A percentile compares a stretch with the other conserved stretches of the same genome.
Evolutionary conservation across 495 filamentous ascomycete species (phyloP).

Genomic region (Penicillium riverlandense): DNA sequence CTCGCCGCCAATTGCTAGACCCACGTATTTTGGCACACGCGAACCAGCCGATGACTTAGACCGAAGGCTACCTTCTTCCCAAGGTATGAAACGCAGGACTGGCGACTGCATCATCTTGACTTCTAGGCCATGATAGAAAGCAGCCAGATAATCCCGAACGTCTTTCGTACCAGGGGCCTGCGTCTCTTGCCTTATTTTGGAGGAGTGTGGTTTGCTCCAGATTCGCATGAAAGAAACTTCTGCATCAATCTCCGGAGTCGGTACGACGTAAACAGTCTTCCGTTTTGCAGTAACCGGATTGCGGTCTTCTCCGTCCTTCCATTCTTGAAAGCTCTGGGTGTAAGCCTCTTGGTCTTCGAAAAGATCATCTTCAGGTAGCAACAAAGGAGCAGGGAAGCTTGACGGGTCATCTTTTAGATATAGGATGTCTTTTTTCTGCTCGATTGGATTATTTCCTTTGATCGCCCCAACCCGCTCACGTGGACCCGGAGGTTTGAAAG

Average conservation of each 20-base stretch:
- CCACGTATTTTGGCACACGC: constrained; percentile 22
- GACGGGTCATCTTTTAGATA: not conserved
- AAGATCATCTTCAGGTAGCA: constrained; percentile 56
- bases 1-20: constrained; percentile 27
- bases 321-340: constrained; percentile 51
- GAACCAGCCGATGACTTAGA: constrained; percentile 5
- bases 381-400: constrained; percentile 51
- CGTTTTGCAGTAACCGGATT: constrained; percentile 43
- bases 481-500: constrained; percentile 3
- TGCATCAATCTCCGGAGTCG: constrained; percentile 28
- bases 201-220: not conserved
- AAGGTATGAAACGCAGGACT: constrained; percentile 35
- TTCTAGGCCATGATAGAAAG: constrained; percentile 54
- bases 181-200: not conserved
- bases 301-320: constrained; percentile 40
- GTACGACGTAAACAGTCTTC: constrained; percentile 49
- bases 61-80: constrained; percentile 21
- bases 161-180: constrained; percentile 20
- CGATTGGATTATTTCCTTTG: not conserved
- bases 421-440: not conserved
- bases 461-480: constrained; percentile 7
- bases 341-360: constrained; percentile 45
- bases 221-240: constrained; percentile 23
- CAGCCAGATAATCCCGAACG: constrained; percentile 44
- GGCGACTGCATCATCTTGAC: constrained; percentile 36